Conservation (phyloP, 2,329 filamentous ascomycete genomes). For the Coniella lustricola region DNA sequence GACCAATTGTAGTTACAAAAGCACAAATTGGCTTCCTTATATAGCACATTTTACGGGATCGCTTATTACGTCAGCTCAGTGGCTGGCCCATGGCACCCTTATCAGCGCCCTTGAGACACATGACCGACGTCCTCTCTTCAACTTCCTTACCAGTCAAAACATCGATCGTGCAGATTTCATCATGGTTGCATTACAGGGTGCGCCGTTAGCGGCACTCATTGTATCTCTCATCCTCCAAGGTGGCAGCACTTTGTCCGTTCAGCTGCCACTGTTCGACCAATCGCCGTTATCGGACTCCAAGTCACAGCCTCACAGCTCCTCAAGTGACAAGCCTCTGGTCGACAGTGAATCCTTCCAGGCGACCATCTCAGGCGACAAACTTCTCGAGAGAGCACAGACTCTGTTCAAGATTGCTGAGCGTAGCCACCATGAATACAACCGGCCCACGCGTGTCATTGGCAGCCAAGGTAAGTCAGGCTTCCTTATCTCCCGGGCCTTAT, state of each 20-base stretch:
- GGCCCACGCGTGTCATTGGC: constrained; percentile 65
- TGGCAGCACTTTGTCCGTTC: constrained; percentile 1
- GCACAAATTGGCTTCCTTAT: too few relatives aligned
- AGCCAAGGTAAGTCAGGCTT: constrained; percentile 42
- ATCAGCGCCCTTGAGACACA: not conserved
- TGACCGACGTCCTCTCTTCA: not conserved
- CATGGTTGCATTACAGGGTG: not conserved
- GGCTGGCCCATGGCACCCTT: not conserved
- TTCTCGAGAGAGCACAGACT: constrained; percentile 52
- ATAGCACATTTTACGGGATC: too few relatives aligned
- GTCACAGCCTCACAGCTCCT: not conserved
- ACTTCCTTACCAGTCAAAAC: not conserved
- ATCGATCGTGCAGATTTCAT: not conserved
- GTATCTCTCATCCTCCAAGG: not conserved
- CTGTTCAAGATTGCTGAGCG: constrained; percentile 57
- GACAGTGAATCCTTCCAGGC: constrained; percentile 49
- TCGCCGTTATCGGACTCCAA: not conserved
- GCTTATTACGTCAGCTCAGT: too few relatives aligned
- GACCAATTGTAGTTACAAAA: constrained; percentile 12
- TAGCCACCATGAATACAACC: constrained; percentile 53
- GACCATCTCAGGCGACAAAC: constrained; percentile 46
- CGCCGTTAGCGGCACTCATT: not conserved
- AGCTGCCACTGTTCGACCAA: constrained; percentile 11
- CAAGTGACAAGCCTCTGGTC: constrained; percentile 34
- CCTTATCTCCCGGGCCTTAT: not conserved